phyloP scores from a whole-genome alignment of 768 basidiomycete genomes.

The Lactarius pseudohatsudake region DNA sequence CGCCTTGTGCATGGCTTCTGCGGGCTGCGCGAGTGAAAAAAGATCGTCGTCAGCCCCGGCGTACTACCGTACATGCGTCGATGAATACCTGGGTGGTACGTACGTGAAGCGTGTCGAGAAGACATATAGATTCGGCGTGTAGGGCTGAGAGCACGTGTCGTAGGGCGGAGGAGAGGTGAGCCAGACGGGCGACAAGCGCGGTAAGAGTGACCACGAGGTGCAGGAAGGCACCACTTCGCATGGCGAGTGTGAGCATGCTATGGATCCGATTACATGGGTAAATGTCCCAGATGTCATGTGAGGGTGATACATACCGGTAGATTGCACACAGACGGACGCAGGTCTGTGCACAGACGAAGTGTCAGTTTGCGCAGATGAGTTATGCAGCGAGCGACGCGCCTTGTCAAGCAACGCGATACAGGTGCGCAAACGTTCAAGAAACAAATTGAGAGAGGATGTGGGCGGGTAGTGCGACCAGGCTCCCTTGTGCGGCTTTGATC shows the following conservation, averaged over 20 bases:
- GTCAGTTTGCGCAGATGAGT: background rate
- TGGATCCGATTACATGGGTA: slow-evolving; percentile 5
- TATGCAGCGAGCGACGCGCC: slow-evolving; percentile 37
- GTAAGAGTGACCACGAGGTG: slow-evolving; percentile 62
- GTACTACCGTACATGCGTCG: background rate
- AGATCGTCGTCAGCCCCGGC: background rate
- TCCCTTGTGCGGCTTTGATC: slow-evolving; percentile 53
- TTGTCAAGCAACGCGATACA: slow-evolving; percentile 46
- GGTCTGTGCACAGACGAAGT: slow-evolving; percentile 39
- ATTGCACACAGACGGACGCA: slow-evolving; percentile 47
- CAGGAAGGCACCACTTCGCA: slow-evolving; percentile 74
- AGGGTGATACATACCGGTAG: slow-evolving; percentile 45
- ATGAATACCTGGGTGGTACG: background rate
- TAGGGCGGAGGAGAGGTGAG: slow-evolving; percentile 17
- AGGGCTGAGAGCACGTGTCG: slow-evolving; percentile 8
- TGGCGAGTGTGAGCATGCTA: slow-evolving; percentile 60
- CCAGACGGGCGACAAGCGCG: slow-evolving; percentile 60
- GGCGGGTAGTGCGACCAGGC: slow-evolving; percentile 66
- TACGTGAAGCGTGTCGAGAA: slow-evolving; percentile 19
- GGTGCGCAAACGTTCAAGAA: slow-evolving; percentile 39
- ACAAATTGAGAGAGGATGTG: slow-evolving; percentile 35
- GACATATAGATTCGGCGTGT: slow-evolving; percentile 11
- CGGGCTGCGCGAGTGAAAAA: background rate
- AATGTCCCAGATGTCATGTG: background rate
- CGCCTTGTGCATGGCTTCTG: background rate